Evolutionary conservation across 352 stramenopile species (phyloP), one percentile per base, ranked within the genome.

Genomic region (Phytophthora cactorum): DNA sequence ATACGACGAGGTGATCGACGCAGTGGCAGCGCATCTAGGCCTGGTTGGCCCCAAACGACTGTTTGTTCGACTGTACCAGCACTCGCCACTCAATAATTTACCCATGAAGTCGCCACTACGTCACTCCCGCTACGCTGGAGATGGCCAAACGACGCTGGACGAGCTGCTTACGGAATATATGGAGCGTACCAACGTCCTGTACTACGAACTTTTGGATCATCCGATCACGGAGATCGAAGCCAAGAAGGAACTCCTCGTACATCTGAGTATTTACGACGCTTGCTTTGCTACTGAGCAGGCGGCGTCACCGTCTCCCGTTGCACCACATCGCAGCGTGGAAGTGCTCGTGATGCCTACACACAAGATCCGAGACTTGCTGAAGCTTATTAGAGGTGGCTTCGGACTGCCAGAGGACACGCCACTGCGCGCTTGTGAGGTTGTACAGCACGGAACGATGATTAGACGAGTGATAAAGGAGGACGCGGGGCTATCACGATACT

Each of bases 211-310:
- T 9, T 65, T 95, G 3, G 55, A 70, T 8, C 73, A 92, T 44
- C 81, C 86, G 8, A 95, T 96, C 72, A 92, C 85, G 1, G 86
- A 95, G 59, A 88, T 96, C 49, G 89, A 96, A 63, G 82, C 84
- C 1, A 95, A 95, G 73, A 93, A 92, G 57, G 82, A 93, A 60
- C 66, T 95, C 11, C 15, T 79, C 3, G 79, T 96, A 22, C 84
- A 91, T 58, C 68, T 93, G 25, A 94, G 87, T 62, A 80, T 88
- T 43, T 93, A 94, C 68, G 89, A 92, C 58, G 78, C 80, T 17
- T 85, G 74, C 27, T 93, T 95, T 50, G 74, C 81, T 2, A 74
- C 63, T 0, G 68, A 76, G 14, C 54, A 74, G 55, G 32, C 52
- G 45, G 76, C 87, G 7, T 66, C 70, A 1, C 70, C 56, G n/a